These are phyloP conservation scores for Angomonas ambiguus DNA, from an alignment of 208 protist species.

Conservation along the genomic window DNA sequence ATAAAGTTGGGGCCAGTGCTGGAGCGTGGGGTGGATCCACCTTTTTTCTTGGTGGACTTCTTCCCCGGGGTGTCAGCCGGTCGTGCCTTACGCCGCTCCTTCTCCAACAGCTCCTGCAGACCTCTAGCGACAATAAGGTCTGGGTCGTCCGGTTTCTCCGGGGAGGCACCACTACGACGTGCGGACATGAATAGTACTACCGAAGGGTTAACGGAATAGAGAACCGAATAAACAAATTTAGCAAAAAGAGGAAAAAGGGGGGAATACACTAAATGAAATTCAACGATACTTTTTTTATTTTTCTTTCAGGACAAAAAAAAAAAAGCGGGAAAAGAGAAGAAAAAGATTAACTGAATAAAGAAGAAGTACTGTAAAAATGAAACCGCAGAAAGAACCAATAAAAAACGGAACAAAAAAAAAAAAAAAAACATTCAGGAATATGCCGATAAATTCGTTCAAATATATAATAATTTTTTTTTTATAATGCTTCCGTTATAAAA, in stretches of 20 bases:
- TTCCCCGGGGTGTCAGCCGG: not conserved
- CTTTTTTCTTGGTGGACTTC: conserved; percentile 13
- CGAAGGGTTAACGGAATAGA: not conserved
- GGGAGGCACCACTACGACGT: not conserved
- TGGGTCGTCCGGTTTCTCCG: conserved; percentile 2
- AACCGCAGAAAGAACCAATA: conserved; percentile 11
- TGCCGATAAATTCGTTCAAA: too few relatives aligned
- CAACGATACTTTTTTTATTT: too few relatives aligned
- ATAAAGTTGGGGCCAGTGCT: conserved; percentile 64
- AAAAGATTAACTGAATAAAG: conserved; percentile 10
- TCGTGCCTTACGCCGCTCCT: conserved; percentile 31
- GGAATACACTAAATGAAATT: conserved; percentile 1
- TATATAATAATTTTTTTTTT: not conserved
- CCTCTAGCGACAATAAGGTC: conserved; percentile 65
- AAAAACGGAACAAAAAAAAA: conserved; percentile 1
- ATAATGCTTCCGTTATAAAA: not conserved
- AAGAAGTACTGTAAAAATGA: not conserved
- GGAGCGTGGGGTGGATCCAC: conserved; percentile 1
- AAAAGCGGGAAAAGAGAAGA: conserved; percentile 8
- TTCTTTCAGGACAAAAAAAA: conserved; percentile 6
- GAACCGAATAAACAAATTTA: conserved; percentile 11
- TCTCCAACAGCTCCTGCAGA: conserved; percentile 64
- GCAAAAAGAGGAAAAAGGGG: conserved; percentile 6
- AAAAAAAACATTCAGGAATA: not conserved
- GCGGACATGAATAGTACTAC: not conserved